Evolutionary conservation across 78 protist genomes (phyloP).

Genomic region (Pigoraptor vietnamica): DNA sequence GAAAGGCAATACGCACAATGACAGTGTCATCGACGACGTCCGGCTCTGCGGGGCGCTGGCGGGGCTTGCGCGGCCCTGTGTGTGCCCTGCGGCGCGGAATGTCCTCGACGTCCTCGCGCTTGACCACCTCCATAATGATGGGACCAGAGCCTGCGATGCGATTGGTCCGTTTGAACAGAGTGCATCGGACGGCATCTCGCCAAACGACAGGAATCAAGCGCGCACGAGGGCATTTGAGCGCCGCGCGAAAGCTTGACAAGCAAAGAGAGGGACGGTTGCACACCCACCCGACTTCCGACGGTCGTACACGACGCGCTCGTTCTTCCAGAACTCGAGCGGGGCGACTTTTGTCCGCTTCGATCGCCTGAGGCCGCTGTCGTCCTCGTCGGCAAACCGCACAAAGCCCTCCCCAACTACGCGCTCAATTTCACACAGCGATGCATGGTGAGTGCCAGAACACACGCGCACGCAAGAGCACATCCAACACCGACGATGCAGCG

Average conservation of each 20-base stretch:
- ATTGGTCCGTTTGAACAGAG: not conserved
- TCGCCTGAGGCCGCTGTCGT: not conserved
- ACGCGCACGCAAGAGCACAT: no score
- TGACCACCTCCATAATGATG: not conserved
- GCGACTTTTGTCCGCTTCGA: not conserved
- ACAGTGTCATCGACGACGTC: not conserved
- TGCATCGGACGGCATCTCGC: no score
- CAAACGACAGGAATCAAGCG: no score
- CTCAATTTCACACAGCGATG: no score
- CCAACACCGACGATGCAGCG: not conserved
- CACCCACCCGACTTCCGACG: not conserved
- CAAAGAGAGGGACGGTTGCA: no score
- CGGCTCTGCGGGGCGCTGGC: not conserved
- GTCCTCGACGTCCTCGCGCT: not conserved
- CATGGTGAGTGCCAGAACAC: no score
- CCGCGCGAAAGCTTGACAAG: no score
- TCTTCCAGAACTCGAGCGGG: not conserved
- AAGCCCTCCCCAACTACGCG: no score
- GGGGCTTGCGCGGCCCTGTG: not conserved
- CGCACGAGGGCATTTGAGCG: no score
- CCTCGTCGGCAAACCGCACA: not conserved
- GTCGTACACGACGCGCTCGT: not conserved
- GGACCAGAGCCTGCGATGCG: not conserved
- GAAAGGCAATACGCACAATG: not conserved
- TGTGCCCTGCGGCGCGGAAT: not conserved